Evolutionary conservation across 495 filamentous ascomycete species (phyloP), one percentile per base, ranked within the genome.

Genomic region (Jackrogersella multiformis): DNA sequence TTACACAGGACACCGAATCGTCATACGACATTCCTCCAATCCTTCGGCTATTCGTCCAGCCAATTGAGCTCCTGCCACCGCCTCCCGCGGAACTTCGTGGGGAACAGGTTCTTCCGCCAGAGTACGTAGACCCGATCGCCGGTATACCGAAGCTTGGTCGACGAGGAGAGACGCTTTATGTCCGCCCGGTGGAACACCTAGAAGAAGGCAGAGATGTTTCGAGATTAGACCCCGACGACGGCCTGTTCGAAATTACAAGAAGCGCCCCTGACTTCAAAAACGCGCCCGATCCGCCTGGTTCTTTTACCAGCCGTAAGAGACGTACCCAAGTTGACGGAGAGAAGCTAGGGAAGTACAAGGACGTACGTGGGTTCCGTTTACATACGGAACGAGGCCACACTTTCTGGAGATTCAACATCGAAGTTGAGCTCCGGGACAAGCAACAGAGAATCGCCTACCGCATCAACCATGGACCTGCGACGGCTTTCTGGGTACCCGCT

Each of bases 321-420:
- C 79, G 80, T 9, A 75, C 68, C 53, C 75, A 72, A 59, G 74
- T 79, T 8, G 91, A 94, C 68, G 92, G 92, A 1, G 92, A 96
- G 76, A 89, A 86, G 48, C 76, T 84, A 5, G 87, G 86, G n/a
- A 87, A 89, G 72, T 91, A 89, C 63, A 89, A 87, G 64, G 93
- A 97, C 64, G 84, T 97, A 8, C 79, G 87, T 44, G 95, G 90
- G n/a, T 84, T 90, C 67, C 87, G 93, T 26, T 81, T 99, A 5
- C 93, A 97, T 71, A 85, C 87, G 5, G 94, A 96, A 73, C 84
- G 89, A 55, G 94, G 94, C 49, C 87, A 91, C 53, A 99, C 96
- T 1, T 99, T 98, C 80, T 98, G 95, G 95, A 84, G 91, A 63
- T 99, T 98, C 82, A 95, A 90, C 69, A 81, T 99, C 42, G 95